Base-by-base conservation (phyloP, 805 yeast species). In the Tetrapisispora pingtungensis region DNA sequence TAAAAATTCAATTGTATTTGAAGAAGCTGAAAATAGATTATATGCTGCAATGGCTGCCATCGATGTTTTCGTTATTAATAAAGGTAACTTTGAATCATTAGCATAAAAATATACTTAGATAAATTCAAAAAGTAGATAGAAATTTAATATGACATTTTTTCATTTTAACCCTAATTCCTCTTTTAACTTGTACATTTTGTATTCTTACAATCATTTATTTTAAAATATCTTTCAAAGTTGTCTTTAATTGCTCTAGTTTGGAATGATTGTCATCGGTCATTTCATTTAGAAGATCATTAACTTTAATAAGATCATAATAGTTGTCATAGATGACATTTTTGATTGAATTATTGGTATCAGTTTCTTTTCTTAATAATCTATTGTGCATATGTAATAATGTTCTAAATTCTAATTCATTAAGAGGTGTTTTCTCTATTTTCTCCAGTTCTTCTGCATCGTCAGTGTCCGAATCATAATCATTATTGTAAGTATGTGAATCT, bases 41-140 rank as follows among this genome's bases (percentile, higher is more conserved):
- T 93, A 93, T 61, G 95, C 98, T 39, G 97, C 97, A 26, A 84
- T 93, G 70, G 89, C 97, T 12, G 95, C 80, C 1, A 71, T 93
- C 36, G 97, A 93, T 54, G 88, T 83, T 0, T 87, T 90, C 62
- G 95, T 93, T 7, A 73, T 83, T 41, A 84, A 87, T 66, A 82
- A 84, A 62, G 95, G 95, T 41, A 71, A 78, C 47, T 76, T 72
- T 48, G 46, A 51, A 26, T 26, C 18, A 30, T 30, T 20, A 20
- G 28, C 35, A 38, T 30, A 31, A 38, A n/a, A 18, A 13, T 15
- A 14, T 14, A 30, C 10, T 24, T 34, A 20, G 10, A 19, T 34
- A 24, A 22, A 22, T 22, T 22, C 26, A 22, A 22, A 22, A 6
- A 22, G 26, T 22, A 6, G 26, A 22, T 22, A 22, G 26, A 22